Base-by-base conservation (phyloP, 2,329 filamentous ascomycete species). In the Metarhizium guizhouense region DNA sequence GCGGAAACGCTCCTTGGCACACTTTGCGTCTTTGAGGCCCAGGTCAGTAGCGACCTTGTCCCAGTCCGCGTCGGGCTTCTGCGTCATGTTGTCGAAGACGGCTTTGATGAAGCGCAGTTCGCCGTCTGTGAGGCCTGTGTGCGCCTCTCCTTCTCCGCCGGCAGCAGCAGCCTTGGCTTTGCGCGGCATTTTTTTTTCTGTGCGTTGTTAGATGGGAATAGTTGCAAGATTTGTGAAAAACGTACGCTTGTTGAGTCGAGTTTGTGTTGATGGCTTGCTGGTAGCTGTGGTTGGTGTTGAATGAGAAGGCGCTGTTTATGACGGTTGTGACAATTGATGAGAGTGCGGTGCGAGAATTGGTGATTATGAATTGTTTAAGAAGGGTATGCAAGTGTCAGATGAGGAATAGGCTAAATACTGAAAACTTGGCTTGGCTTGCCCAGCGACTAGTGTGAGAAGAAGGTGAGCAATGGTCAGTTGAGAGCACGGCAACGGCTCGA, bases 51-150 rank as follows among this genome's bases (percentile, higher is more conserved):
- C 74, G 45, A 77, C 68, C 1, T 64, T 60, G 16, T 70, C 64
- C 66, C 70, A 78, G 62, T 78, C 64, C 32, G 74, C 68, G 7
- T 73, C 69, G 6, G 70, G 71, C 58, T 71, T 72, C 47, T 68
- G 61, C 5, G 63, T 70, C 68, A 75, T 72, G 60, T 73, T 70
- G 60, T 73, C 67, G 57, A 75, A 74, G 43, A 75, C 64, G 13
- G 69, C 68, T 54, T 73, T 72, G 62, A 75, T 67, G 62, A 74
- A 72, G 34, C 68, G 65, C 47, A 70, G 61, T 40, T 75, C 73
- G 20, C 57, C 61, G 1, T 69, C 66, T 11, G 65, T 73, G 49
- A 74, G 63, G 10, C 64, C 66, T 4, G 32, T 51, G 25, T 64
- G 54, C 10, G 56, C 34, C 0, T 62, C 58, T 48, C 56, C 61